These are phyloP conservation scores for Lasiosphaeriaceae sp. DNA, from an alignment of 495 filamentous ascomycete genomes.

Conservation along the genomic window DNA sequence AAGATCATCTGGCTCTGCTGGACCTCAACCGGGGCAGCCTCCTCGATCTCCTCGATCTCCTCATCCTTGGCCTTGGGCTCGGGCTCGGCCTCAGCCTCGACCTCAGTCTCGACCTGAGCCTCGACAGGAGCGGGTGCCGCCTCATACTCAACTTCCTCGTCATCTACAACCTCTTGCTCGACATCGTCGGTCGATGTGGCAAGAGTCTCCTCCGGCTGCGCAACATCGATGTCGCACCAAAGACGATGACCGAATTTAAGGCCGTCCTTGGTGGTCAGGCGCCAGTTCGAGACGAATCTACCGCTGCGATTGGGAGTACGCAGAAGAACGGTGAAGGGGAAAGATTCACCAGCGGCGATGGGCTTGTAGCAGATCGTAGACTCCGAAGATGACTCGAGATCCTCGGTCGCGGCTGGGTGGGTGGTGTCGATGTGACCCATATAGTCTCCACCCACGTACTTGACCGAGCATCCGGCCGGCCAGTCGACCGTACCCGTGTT, in stretches of 20 bases:
- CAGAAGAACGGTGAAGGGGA: slow-evolving; percentile 78
- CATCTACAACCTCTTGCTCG: too few relatives aligned
- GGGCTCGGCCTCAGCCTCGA: not conserved
- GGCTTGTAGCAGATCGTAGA: slow-evolving; percentile 71
- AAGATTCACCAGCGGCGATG: slow-evolving; percentile 66
- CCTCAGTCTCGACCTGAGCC: slow-evolving; percentile 14
- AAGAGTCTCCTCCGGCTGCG: slow-evolving; percentile 24
- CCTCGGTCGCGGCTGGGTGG: slow-evolving; percentile 68
- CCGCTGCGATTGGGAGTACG: slow-evolving; percentile 69
- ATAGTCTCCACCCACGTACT: slow-evolving; percentile 87
- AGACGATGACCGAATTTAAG: slow-evolving; percentile 84
- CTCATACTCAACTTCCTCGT: too few relatives aligned
- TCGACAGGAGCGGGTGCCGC: not conserved
- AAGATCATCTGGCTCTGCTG: slow-evolving; percentile 81
- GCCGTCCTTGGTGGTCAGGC: slow-evolving; percentile 77
- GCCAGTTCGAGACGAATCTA: slow-evolving; percentile 91
- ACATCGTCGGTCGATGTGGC: slow-evolving; percentile 2
- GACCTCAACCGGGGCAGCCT: slow-evolving; percentile 12
- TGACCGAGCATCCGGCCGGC: slow-evolving; percentile 87
- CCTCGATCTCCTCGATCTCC: slow-evolving; percentile 15
- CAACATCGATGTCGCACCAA: slow-evolving; percentile 87
- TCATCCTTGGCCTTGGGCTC: slow-evolving; percentile 10
- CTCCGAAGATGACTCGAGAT: slow-evolving; percentile 69
- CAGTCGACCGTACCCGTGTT: slow-evolving; percentile 76
- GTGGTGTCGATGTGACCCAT: slow-evolving; percentile 84